These are phyloP conservation scores for Calycina herbarum DNA, from an alignment of 2,329 filamentous ascomycete genomes.

Conservation along the genomic window DNA sequence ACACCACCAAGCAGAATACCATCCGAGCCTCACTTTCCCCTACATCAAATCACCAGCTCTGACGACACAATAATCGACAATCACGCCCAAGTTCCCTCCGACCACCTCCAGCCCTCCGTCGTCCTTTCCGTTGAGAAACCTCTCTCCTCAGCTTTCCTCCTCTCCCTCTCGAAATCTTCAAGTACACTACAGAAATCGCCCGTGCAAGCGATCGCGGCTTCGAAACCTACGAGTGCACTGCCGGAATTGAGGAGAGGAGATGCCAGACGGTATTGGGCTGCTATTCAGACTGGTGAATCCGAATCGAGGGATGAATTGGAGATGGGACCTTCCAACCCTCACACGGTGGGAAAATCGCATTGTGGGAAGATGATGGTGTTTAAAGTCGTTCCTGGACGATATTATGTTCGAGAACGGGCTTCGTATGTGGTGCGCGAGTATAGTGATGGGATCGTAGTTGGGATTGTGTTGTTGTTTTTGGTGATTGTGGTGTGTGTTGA, in stretches of 20 bases:
- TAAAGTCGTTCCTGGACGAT: not conserved
- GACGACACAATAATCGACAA: constrained; percentile 30
- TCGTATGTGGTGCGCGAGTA: constrained; percentile 24
- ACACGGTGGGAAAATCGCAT: not conserved
- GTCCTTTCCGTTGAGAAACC: constrained; percentile 29
- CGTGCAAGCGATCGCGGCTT: constrained; percentile 4
- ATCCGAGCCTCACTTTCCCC: constrained; percentile 30
- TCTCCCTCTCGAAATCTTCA: constrained; percentile 25
- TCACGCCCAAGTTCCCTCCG: constrained; percentile 28
- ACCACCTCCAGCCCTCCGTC: constrained; percentile 21
- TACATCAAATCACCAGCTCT: constrained; percentile 25
- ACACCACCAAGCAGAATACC: constrained; percentile 21
- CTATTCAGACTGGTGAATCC: not conserved
- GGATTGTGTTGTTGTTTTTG: constrained; percentile 34
- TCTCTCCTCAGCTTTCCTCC: constrained; percentile 29
- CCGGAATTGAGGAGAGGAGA: constrained; percentile 29
- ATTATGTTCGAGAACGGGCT: constrained; percentile 3
- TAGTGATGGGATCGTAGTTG: constrained; percentile 34
- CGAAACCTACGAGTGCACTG: constrained; percentile 31
- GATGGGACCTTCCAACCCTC: too few relatives aligned
- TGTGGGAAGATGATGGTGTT: not conserved
- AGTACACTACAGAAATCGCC: constrained; percentile 1
- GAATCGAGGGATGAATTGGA: too few relatives aligned
- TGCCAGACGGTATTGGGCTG: constrained; percentile 28
- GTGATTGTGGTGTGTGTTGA: constrained; percentile 30